Percentiles rank a stretch among this genome's conserved stretches.
These are phyloP conservation scores for Deinandra increscens DNA, from an alignment of 129 eudicot species.

Conservation along the genomic window DNA sequence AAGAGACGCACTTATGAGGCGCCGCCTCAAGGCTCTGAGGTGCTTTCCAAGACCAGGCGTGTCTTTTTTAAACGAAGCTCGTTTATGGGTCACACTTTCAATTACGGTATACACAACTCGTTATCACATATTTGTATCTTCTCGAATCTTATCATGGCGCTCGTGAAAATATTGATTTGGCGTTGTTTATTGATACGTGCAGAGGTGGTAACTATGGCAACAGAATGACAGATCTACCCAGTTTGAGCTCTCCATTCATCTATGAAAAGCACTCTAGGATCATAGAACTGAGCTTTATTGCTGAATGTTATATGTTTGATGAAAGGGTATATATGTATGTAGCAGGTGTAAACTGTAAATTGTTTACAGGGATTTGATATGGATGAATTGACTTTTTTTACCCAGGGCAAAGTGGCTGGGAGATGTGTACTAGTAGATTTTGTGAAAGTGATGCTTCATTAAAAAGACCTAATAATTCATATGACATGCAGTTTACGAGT, in stretches of 20 bases:
- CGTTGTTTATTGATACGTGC: background rate
- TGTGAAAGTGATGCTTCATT: no score
- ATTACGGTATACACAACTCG: background rate
- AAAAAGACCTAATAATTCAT: no score
- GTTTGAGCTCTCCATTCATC: background rate
- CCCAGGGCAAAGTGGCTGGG: background rate
- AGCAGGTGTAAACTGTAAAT: no score
- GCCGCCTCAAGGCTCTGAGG: no score
- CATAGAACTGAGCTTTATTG: background rate
- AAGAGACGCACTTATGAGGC: constrained; percentile 21
- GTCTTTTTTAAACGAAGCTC: background rate
- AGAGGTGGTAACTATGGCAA: constrained; percentile 12
- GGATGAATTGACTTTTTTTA: background rate
- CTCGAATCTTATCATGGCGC: no score
- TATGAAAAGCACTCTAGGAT: background rate
- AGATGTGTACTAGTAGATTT: background rate
- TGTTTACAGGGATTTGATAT: background rate
- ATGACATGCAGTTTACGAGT: no score
- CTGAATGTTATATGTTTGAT: background rate
- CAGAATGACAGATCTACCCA: background rate
- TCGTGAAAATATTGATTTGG: background rate
- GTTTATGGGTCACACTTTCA: background rate
- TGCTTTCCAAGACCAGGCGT: no score
- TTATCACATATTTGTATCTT: background rate
- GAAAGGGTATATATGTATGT: constrained; percentile 13